Percentiles rank a stretch among this genome's conserved stretches.
Evolutionary conservation across 2,329 filamentous ascomycete species (phyloP).

Genomic region (Fusarium algeriense): DNA sequence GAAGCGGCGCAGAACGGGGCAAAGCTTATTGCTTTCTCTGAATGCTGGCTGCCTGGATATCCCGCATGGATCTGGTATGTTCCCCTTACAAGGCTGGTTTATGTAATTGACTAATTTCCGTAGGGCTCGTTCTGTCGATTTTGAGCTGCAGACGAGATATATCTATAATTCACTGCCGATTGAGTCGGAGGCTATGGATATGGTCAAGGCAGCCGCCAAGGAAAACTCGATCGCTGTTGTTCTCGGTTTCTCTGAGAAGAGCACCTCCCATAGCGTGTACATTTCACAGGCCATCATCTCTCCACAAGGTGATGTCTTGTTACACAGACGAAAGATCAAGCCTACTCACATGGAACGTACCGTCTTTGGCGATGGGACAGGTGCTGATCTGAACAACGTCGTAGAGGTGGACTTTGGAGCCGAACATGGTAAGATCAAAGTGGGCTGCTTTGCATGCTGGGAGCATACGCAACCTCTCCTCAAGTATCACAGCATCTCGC

Average conservation of each 20-base stretch:
- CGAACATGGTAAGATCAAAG: conserved; percentile 47
- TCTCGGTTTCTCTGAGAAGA: conserved; percentile 59
- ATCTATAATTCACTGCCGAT: conserved; percentile 57
- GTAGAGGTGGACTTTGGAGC: conserved; percentile 53
- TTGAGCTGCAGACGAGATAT: conserved; percentile 47
- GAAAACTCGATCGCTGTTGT: conserved; percentile 56
- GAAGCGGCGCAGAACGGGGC: conserved; percentile 58
- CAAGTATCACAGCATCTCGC: conserved; percentile 59
- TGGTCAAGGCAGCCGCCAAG: conserved; percentile 51
- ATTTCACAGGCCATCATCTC: conserved; percentile 61
- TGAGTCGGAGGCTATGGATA: conserved; percentile 56
- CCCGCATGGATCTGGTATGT: conserved; percentile 57
- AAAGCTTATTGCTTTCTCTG: conserved; percentile 66
- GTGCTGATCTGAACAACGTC: conserved; percentile 55
- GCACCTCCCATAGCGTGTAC: conserved; percentile 54
- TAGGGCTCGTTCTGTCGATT: conserved; percentile 43
- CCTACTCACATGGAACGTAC: conserved; percentile 66
- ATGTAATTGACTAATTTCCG: not conserved
- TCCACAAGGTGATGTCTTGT: conserved; percentile 54
- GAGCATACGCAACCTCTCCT: conserved; percentile 65
- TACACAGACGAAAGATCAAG: conserved; percentile 63
- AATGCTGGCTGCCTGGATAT: conserved; percentile 67
- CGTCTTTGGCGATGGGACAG: conserved; percentile 61
- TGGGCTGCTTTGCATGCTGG: conserved; percentile 63
- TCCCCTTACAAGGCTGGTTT: accelerated